Conservation (phyloP, 306 rosid genomes). For the Prunus fruticosa region DNA sequence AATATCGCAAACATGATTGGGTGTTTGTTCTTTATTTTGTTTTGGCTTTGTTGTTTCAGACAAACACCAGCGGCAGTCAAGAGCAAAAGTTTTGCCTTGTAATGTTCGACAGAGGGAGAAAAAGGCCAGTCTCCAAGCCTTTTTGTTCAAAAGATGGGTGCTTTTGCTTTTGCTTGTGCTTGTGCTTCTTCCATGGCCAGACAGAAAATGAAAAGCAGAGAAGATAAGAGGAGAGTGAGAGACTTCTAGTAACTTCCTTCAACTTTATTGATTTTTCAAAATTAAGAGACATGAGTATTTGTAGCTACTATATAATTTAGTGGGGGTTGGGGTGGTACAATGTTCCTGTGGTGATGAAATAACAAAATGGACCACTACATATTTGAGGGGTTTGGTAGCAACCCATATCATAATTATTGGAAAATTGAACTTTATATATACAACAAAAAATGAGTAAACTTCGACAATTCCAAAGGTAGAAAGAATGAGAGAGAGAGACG, state of each 20-base stretch:
- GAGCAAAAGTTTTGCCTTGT: no score
- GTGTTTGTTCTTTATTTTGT: no score
- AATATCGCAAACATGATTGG: no score
- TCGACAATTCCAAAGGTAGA: slow-evolving; percentile 26
- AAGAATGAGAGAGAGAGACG: slow-evolving; percentile 25
- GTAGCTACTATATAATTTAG: slow-evolving; percentile 17
- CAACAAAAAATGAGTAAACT: slow-evolving; percentile 49
- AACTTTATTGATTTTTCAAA: background rate
- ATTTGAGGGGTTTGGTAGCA: slow-evolving; percentile 30
- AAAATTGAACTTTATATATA: slow-evolving; percentile 39
- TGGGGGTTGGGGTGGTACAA: slow-evolving; percentile 12
- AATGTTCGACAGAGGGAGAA: no score
- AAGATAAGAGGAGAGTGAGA: background rate
- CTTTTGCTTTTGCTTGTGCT: background rate
- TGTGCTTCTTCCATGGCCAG: background rate
- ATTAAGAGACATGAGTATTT: slow-evolving; percentile 2
- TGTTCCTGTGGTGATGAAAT: slow-evolving; percentile 21
- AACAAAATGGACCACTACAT: slow-evolving; percentile 34
- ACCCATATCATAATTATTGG: slow-evolving; percentile 44
- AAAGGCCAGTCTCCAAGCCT: no score
- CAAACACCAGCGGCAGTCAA: no score
- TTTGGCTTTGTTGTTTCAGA: no score
- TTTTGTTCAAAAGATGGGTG: no score
- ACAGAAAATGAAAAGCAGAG: background rate
- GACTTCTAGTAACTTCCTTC: background rate